phyloP scores from a whole-genome alignment of 2,329 filamentous ascomycete species.

The Cadophora sp. region DNA sequence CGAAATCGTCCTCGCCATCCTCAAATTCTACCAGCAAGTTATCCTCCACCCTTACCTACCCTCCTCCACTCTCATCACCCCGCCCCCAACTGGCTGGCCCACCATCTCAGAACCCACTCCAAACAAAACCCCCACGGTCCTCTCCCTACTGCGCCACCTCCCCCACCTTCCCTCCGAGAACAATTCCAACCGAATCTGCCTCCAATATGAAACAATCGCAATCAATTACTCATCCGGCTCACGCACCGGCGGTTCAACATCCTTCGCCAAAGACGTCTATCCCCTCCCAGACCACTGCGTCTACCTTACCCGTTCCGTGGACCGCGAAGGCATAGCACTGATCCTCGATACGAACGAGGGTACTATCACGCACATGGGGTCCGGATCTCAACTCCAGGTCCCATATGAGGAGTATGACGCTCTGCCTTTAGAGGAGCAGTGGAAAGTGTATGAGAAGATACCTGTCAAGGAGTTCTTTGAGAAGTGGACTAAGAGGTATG shows the following conservation, averaged over 20 bases:
- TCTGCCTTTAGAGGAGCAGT: slow-evolving; percentile 13
- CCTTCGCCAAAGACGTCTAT: slow-evolving; percentile 10
- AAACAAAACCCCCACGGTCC: no score
- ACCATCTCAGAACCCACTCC: no score
- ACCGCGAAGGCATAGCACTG: slow-evolving; percentile 8
- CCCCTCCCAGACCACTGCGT: slow-evolving; percentile 15
- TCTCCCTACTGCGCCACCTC: no score
- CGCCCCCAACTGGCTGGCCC: no score
- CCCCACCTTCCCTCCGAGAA: no score
- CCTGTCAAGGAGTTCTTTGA: slow-evolving; percentile 16
- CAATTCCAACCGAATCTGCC: no score
- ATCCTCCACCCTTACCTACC: no score
- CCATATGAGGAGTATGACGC: slow-evolving; percentile 16
- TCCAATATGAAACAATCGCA: no score
- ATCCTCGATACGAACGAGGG: slow-evolving; percentile 16
- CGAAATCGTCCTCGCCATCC: no score
- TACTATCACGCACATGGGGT: background rate
- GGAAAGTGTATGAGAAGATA: slow-evolving; percentile 3
- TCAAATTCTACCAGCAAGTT: no score
- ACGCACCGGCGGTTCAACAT: background rate
- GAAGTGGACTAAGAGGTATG: slow-evolving; percentile 7
- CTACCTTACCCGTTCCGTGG: slow-evolving; percentile 5
- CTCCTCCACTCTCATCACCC: no score
- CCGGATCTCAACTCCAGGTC: no score
- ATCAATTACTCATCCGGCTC: background rate